Percentiles rank a stretch among this genome's conserved stretches.
Conservation (phyloP, 345 rosid genomes). For the Aegle marmelos region DNA sequence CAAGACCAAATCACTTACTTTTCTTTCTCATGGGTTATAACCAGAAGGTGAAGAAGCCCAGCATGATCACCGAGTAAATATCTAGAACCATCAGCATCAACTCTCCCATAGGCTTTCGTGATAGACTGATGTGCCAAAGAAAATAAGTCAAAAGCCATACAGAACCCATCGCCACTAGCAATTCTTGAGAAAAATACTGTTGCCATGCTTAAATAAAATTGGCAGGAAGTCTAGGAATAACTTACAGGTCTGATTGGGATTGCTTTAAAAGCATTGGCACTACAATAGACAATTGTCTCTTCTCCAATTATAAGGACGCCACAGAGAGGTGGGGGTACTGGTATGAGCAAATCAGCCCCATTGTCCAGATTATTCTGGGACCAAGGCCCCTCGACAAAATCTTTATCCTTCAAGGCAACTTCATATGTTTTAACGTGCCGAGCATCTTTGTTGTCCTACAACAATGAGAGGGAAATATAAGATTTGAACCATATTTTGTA, state of each 20-base stretch:
- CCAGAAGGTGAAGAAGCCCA: slow-evolving; percentile 85
- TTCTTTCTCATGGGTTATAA: slow-evolving; percentile 85
- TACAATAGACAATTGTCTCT: slow-evolving; percentile 89
- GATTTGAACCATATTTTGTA: slow-evolving; percentile 5
- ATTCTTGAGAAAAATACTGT: neutral
- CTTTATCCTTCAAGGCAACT: slow-evolving; percentile 92
- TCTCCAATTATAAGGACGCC: slow-evolving; percentile 97
- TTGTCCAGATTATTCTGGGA: slow-evolving; percentile 91
- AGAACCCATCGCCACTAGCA: slow-evolving; percentile 1
- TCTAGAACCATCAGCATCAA: slow-evolving; percentile 93
- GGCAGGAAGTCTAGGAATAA: slow-evolving; percentile 14
- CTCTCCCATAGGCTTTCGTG: slow-evolving; percentile 92
- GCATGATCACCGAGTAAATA: slow-evolving; percentile 94
- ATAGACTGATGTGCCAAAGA: slow-evolving; percentile 47
- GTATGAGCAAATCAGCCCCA: slow-evolving; percentile 91
- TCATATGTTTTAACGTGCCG: slow-evolving; percentile 96
- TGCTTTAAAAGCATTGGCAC: slow-evolving; percentile 83
- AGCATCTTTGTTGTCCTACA: slow-evolving; percentile 96
- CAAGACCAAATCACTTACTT: slow-evolving; percentile 47
- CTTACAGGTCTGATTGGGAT: slow-evolving; percentile 81
- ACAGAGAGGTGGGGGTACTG: slow-evolving; percentile 94
- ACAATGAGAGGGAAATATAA: slow-evolving; percentile 6
- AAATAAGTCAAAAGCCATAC: slow-evolving; percentile 16
- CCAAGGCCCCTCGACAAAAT: slow-evolving; percentile 98
- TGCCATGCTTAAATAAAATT: slow-evolving; percentile 4